These are phyloP conservation scores for Pseudopithomyces maydicus DNA, from an alignment of 2,329 filamentous ascomycete species.

Conservation along the genomic window DNA sequence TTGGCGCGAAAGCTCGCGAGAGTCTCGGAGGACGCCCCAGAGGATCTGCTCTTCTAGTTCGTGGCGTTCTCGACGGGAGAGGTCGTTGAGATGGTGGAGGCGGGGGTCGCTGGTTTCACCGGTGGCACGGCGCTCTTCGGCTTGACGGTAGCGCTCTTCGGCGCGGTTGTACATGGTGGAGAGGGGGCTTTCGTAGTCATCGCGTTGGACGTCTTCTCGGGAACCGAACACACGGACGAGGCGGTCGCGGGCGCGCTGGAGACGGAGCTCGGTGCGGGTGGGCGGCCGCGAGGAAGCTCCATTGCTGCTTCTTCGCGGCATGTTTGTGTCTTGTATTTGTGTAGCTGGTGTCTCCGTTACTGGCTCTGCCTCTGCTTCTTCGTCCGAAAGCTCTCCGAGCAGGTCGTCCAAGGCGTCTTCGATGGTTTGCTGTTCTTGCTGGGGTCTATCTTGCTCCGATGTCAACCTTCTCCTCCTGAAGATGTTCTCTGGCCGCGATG, in stretches of 20 bases:
- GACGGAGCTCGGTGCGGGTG: slow-evolving; percentile 20
- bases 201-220: slow-evolving; percentile 53
- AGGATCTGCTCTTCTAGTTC: slow-evolving; percentile 40
- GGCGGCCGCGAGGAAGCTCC: slow-evolving; percentile 16
- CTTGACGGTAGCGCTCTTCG: slow-evolving; percentile 49
- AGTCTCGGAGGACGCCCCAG: slow-evolving; percentile 40
- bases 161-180: slow-evolving; percentile 54
- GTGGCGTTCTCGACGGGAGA: slow-evolving; percentile 30
- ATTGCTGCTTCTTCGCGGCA: slow-evolving; percentile 4
- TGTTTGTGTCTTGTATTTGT: background rate
- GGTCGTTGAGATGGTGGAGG: slow-evolving; percentile 21
- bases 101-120: slow-evolving; percentile 26
- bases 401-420: slow-evolving; percentile 43
- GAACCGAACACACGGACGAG: slow-evolving; percentile 51
- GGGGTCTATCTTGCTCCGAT: slow-evolving; percentile 28
- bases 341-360: background rate
- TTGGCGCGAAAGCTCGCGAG: slow-evolving; percentile 19
- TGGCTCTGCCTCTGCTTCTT: slow-evolving; percentile 11
- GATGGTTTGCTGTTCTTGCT: slow-evolving; percentile 32
- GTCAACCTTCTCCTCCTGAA: slow-evolving; percentile 25
- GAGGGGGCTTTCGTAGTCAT: slow-evolving; percentile 56
- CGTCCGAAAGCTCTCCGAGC: slow-evolving; percentile 32
- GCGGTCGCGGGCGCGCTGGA: slow-evolving; percentile 33
- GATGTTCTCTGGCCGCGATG: slow-evolving; percentile 34
- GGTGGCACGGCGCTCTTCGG: slow-evolving; percentile 41